Base-by-base conservation (phyloP, 2,329 filamentous ascomycete species). In the Colletotrichum magnum region DNA sequence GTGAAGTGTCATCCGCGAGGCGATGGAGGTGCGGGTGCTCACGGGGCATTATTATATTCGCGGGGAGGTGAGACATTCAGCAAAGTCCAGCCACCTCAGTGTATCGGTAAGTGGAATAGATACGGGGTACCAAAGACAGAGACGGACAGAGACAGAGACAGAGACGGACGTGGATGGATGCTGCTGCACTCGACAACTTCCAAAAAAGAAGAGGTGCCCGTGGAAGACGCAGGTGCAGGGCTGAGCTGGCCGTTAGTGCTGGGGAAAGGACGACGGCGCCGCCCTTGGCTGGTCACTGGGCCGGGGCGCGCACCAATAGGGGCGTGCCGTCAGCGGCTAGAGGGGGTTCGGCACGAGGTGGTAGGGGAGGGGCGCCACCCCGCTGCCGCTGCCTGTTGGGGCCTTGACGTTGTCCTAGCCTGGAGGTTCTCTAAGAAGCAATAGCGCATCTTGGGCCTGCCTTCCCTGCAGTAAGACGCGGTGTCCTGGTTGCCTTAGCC, bases 41-140 rank as follows among this genome's bases (percentile, higher is more conserved):
- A 69, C 67, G 67, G n/a, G 67, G 51, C 57, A 60, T 67, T 69
- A 69, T 69, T 69, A 69, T 69, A 69, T 67, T 58, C 54, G 54
- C 62, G 48, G 65, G 59, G 50, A 45, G 36, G 43, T 69, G 43
- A 69, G 66, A 69, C 66, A 69, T 32, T 10, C n/a, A 50, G 18
- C 9, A 32, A 43, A 52, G 41, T 36, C 41, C 61, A 59, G 45
- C 61, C 39, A 65, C n/a, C 5, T 18, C 18, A 47, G 45, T 4
- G 16, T 16, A 18, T 15, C 9, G 45, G 45, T 18, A 15, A 47
- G 16, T 15, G 18, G 18, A 18, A 18, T 18, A 18, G 18, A 18
- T 18, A 2, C 21, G 21, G 21, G 2, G 21, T 2, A 24, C 21
- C 21, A 24, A 2, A 24, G 21, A 24, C 21, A 18, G 18, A 18